phyloP scores from a whole-genome alignment of 1,284 basidiomycete species.

The Singerocomus inundabilis region DNA sequence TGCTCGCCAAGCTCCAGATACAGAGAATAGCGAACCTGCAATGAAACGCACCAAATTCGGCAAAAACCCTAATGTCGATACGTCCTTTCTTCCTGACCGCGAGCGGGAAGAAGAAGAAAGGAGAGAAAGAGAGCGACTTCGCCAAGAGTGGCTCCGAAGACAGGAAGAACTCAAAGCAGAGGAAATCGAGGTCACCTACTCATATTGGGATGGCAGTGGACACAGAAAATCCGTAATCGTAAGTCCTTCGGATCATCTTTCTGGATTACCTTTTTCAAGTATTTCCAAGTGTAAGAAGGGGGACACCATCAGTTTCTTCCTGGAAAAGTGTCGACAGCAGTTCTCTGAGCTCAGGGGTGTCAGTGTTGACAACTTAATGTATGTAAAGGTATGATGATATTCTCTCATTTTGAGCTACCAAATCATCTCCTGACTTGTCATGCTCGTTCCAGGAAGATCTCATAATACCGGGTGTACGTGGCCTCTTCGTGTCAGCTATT shows the following conservation, averaged over 20 bases:
- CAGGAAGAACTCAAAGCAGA: conserved; percentile 90
- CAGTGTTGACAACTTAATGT: conserved; percentile 96
- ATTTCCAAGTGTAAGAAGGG: conserved; percentile 89
- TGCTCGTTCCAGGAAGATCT: conserved; percentile 75
- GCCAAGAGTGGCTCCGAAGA: conserved; percentile 86
- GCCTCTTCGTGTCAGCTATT: neutral
- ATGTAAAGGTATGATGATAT: conserved; percentile 78
- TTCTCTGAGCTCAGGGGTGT: conserved; percentile 89
- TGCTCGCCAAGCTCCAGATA: conserved; percentile 38
- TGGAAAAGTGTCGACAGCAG: conserved; percentile 91
- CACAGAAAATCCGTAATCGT: conserved; percentile 92
- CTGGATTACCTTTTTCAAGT: neutral
- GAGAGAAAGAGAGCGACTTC: conserved; percentile 81
- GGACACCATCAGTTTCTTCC: conserved; percentile 85
- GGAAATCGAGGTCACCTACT: conserved; percentile 91
- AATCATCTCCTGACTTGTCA: conserved; percentile 1
- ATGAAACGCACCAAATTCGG: conserved; percentile 77
- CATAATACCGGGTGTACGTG: conserved; percentile 86
- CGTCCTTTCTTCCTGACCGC: conserved; percentile 96
- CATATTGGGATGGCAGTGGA: conserved; percentile 98
- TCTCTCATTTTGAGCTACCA: neutral
- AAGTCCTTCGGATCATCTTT: conserved; percentile 34
- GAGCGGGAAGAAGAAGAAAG: conserved; percentile 93
- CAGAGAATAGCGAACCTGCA: conserved; percentile 41
- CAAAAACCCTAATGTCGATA: conserved; percentile 97